Evolutionary conservation across 345 rosid species (phyloP).

Genomic region (Syzygium jambos): DNA sequence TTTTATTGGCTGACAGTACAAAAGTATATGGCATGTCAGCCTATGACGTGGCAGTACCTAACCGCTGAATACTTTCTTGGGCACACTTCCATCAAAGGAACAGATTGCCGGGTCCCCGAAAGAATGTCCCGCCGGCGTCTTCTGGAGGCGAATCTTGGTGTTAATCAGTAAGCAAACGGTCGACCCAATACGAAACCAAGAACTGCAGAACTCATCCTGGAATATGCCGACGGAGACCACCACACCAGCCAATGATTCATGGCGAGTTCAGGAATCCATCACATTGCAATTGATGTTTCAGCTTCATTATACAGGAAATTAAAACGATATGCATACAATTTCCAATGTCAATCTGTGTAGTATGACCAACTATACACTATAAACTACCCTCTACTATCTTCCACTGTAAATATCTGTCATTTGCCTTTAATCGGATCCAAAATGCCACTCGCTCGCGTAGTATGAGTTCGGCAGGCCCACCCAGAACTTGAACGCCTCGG

Average conservation of each 20-base stretch:
- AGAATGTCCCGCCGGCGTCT: not conserved
- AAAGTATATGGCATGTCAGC: too few relatives aligned
- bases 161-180: not conserved
- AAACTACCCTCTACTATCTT: not conserved
- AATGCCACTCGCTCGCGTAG: slow-evolving; percentile 79
- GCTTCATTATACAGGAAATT: not conserved
- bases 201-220: not conserved
- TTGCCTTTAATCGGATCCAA: not conserved
- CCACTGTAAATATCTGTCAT: not conserved
- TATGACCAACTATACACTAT: not conserved
- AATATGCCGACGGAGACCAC: not conserved
- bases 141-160: not conserved
- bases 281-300: not conserved
- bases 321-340: not conserved
- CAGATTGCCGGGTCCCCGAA: not conserved
- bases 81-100: not conserved
- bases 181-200: not conserved
- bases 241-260: not conserved
- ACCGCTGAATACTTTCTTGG: not conserved
- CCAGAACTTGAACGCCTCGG: slow-evolving; percentile 98
- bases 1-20: too few relatives aligned
- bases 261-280: not conserved
- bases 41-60: too few relatives aligned
- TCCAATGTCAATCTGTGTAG: not conserved
- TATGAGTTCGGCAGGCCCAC: slow-evolving; percentile 89